Conservation (phyloP, 371 early-diverging fungal species). For the Dinochytrium kinnereticum region DNA sequence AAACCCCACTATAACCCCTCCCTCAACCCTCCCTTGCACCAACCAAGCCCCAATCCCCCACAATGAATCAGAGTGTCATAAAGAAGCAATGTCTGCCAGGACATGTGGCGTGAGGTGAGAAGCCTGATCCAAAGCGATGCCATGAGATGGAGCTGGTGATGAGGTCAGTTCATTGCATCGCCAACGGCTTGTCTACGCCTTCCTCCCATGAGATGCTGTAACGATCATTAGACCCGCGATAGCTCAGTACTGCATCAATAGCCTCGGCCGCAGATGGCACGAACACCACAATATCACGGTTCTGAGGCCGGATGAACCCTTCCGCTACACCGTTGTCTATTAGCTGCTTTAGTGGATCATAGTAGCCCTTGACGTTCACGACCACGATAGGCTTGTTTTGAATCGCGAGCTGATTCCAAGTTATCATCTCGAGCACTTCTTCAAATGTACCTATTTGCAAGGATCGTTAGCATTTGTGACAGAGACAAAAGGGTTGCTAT, state of each 20-base stretch:
- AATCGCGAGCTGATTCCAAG: constrained; percentile 50
- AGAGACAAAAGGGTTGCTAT: too few species aligned
- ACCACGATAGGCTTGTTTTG: constrained; percentile 61
- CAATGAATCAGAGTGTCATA: too few species aligned
- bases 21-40: too few species aligned
- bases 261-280: constrained; percentile 68
- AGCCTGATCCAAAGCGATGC: too few species aligned
- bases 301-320: constrained; percentile 59
- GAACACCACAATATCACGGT: constrained; percentile 51
- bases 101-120: too few species aligned
- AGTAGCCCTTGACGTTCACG: constrained; percentile 77
- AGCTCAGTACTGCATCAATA: constrained; percentile 62
- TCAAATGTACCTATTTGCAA: neutral
- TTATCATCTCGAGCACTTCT: constrained; percentile 47
- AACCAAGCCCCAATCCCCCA: too few species aligned
- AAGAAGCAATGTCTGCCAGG: too few species aligned
- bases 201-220: neutral
- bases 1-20: too few species aligned
- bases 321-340: constrained; percentile 65
- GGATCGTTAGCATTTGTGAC: too few species aligned
- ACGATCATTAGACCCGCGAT: constrained; percentile 28
- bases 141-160: too few species aligned
- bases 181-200: neutral
- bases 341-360: constrained; percentile 67
- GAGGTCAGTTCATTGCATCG: too few species aligned